Base-by-base conservation (phyloP, 495 filamentous ascomycete genomes). In the Talaromyces wortmannii region DNA sequence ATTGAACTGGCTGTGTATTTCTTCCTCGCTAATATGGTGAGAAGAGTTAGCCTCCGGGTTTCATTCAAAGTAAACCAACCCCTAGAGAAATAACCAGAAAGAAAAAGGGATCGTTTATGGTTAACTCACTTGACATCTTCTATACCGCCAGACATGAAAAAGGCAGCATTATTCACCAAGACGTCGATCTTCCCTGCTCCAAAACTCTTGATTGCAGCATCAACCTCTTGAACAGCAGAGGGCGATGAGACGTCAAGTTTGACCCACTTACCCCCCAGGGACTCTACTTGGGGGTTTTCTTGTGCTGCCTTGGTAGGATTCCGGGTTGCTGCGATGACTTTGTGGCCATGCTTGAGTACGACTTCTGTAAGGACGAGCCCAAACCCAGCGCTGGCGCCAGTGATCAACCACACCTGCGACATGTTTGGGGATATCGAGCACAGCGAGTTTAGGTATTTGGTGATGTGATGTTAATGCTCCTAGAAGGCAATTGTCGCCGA, bases 281-380 rank as follows among this genome's bases (percentile, higher is more conserved):
- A 31, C 30, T 61, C 60, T 40, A 78, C 59, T 10, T 62, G 56
- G 3, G 47, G 32, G 40, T 61, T 59, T 15, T 55, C 53, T 17
- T 56, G 50, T 2, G 70, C 61, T 23, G 72, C 70, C 43, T 64
- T 66, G 2, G 65, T 63, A 1, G 68, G 63, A 56, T 71, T 72
- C 52, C 81, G 80, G 6, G 75, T 74, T 12, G 79, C 77, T 4
- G 73, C 81, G 45, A 84, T 73, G 18, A 85, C 82, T 17, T 70
- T 68, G 64, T 82, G 69, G 29, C 78, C 77, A 13, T 71, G 67
- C 6, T 57, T 47, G 7, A 83, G 74, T 30, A 75, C 78, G 8
- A 69, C 60, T 29, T 67, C 52, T 29, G 75, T 72, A 30, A 83
- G 74, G 16, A 70, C 62, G 10, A 62, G 52, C 33, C 82, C 81